Conservation (phyloP, 495 filamentous ascomycete genomes). For the Penicillium odoratum region DNA sequence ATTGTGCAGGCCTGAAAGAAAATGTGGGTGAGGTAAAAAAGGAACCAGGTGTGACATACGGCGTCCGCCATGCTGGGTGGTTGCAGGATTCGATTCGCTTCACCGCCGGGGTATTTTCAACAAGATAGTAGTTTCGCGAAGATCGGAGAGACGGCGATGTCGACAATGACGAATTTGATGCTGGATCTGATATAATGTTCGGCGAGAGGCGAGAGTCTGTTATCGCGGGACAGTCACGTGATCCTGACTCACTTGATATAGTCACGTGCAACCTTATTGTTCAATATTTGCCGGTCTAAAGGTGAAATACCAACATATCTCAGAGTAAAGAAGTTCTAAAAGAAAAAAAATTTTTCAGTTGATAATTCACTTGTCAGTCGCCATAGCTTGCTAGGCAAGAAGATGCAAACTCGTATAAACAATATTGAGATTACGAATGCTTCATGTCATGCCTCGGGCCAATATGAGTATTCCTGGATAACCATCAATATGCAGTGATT, state of each 20-base stretch:
- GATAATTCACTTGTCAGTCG: no score
- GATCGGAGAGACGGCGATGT: slow-evolving; percentile 10
- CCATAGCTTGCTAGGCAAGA: no score
- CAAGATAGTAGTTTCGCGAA: background rate
- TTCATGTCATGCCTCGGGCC: no score
- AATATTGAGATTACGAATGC: no score
- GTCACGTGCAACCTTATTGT: slow-evolving; percentile 15
- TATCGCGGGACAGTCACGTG: slow-evolving; percentile 39
- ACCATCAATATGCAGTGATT: no score
- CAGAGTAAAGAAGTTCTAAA: no score
- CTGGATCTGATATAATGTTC: slow-evolving; percentile 23
- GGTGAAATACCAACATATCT: no score
- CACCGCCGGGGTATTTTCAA: slow-evolving; percentile 4
- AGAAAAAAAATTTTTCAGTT: no score
- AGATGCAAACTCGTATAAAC: no score
- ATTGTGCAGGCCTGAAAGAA: slow-evolving; percentile 36
- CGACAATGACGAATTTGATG: slow-evolving; percentile 25
- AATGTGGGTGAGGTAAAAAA: slow-evolving; percentile 48
- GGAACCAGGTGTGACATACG: slow-evolving; percentile 54
- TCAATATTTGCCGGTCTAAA: background rate
- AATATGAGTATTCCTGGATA: no score
- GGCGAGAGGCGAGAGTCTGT: slow-evolving; percentile 35
- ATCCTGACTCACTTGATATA: slow-evolving; percentile 23
- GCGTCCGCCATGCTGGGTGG: slow-evolving; percentile 42
- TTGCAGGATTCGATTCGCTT: background rate